Percentiles rank a stretch among this genome's conserved stretches.
Evolutionary conservation across 208 protist species (phyloP).

Genomic region (Crithidia thermophila): DNA sequence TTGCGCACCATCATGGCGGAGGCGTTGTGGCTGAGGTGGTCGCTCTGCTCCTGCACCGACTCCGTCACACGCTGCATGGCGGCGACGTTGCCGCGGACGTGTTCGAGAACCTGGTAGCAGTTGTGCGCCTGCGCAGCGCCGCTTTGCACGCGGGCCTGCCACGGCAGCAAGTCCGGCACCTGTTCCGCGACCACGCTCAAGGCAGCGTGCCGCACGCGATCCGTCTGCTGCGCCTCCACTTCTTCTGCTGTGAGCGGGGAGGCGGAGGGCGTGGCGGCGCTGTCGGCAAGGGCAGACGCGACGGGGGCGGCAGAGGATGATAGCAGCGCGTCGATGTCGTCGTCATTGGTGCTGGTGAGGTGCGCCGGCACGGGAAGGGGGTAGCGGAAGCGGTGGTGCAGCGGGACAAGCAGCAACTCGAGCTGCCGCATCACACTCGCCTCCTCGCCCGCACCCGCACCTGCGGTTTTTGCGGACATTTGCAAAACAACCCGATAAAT

Average conservation of each 20-base stretch:
- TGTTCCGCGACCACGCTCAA: conserved; percentile 39
- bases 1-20: conserved; percentile 77
- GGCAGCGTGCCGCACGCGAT: conserved; percentile 25
- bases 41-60: conserved; percentile 78
- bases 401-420: conserved; percentile 51
- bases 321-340: conserved; percentile 2
- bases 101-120: conserved; percentile 50
- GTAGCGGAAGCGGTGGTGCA: conserved; percentile 54
- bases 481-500: too few relatives aligned
- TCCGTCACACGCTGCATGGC: conserved; percentile 72
- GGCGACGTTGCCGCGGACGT: conserved; percentile 43
- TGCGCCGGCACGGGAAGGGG: conserved; percentile 38
- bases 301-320: not conserved
- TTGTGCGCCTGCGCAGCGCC: conserved; percentile 46
- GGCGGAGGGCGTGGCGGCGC: not conserved
- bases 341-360: not conserved
- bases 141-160: conserved; percentile 48
- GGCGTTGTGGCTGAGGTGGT: conserved; percentile 73
- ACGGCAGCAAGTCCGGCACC: conserved; percentile 49
- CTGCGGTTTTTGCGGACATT: conserved; percentile 8
- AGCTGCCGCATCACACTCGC: conserved; percentile 37
- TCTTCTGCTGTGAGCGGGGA: not conserved
- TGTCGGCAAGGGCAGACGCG: not conserved
- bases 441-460: conserved; percentile 16
- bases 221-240: conserved; percentile 11